Base-by-base conservation (phyloP, 78 protist genomes). In the Pelomyxa schiedti region DNA sequence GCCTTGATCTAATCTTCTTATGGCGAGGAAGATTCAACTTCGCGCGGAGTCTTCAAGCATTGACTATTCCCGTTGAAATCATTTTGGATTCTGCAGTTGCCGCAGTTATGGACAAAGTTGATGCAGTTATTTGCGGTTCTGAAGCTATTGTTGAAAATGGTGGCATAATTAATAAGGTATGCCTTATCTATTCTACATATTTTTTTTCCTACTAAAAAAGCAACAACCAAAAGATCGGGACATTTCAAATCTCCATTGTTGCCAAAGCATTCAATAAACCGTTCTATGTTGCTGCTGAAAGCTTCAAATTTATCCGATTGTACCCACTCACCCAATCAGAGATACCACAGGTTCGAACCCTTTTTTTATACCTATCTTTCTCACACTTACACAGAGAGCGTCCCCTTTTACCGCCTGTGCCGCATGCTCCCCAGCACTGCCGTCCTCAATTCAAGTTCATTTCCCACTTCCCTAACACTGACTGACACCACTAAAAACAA, bases 141-240 rank as follows among this genome's bases (percentile, higher is more conserved):
- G 98, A 94, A 42, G 97, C 92, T 3, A 95, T 98, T 1, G 93
- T 87, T 35, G 99, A 98, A 75, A 88, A 41, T 38, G 99, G 99
- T 7, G 99, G 99, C 39, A 84, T 98, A 65, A 79, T 97, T 72
- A 92, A 93, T 82, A 77, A 76, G 80, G 65, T 86, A 0, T 69
- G 90, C n/a, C 6, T 5, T 4, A 2, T 5, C 69, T 4, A 2
- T 5, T 5, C 43, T 2, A 9, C 8, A 24, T 47, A 26, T 5
- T 26, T 5, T 2, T 6, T 53, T 6, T 16, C 66, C 5, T 24
- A 5, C 3, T 6, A 2, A 38, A 37, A 73, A 3, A 38, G 26
- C 5, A 5, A 42, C 7, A 24, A 7, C 4, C 42, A 16, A 40
- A 40, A 78, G 66, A 75, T 81, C 1, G 96, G 99, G 36, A 91